These are phyloP conservation scores for Phialophora macrospora DNA, from an alignment of 2,329 filamentous ascomycete genomes.

Conservation along the genomic window DNA sequence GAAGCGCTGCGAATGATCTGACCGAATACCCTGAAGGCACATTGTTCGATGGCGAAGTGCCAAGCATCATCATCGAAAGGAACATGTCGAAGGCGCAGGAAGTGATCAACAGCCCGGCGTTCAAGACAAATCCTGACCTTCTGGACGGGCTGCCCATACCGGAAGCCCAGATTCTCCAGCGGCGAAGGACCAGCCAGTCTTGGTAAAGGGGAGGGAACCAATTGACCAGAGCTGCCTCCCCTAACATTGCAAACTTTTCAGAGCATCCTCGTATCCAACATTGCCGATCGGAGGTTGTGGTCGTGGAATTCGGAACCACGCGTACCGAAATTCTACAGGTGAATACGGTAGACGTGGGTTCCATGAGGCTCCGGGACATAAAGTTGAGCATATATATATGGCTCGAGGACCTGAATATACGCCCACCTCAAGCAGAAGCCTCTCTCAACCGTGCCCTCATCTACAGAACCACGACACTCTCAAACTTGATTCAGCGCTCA, in stretches of 20 bases:
- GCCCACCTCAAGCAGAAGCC: background rate
- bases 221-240: background rate
- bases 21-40: slow-evolving; percentile 17
- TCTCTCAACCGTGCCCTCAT: background rate
- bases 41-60: slow-evolving; percentile 25
- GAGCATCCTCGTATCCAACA: background rate
- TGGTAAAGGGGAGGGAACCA: slow-evolving; percentile 13
- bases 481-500: background rate
- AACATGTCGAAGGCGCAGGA: slow-evolving; percentile 41
- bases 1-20: slow-evolving; percentile 19
- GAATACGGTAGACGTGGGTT: background rate
- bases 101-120: slow-evolving; percentile 40
- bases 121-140: slow-evolving; percentile 40
- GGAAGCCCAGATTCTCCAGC: slow-evolving; percentile 35
- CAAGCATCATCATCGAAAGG: slow-evolving; percentile 41
- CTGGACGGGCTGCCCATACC: slow-evolving; percentile 41
- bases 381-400: background rate
- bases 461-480: background rate
- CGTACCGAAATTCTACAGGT: background rate
- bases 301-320: background rate
- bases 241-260: background rate
- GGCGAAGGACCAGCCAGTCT: slow-evolving; percentile 37
- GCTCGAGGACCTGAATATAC: background rate
- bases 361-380: background rate
- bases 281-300: background rate